Percentiles rank a stretch among this genome's conserved stretches.
phyloP scores from a whole-genome alignment of 2,329 filamentous ascomycete genomes.

The Lomentospora prolificans region DNA sequence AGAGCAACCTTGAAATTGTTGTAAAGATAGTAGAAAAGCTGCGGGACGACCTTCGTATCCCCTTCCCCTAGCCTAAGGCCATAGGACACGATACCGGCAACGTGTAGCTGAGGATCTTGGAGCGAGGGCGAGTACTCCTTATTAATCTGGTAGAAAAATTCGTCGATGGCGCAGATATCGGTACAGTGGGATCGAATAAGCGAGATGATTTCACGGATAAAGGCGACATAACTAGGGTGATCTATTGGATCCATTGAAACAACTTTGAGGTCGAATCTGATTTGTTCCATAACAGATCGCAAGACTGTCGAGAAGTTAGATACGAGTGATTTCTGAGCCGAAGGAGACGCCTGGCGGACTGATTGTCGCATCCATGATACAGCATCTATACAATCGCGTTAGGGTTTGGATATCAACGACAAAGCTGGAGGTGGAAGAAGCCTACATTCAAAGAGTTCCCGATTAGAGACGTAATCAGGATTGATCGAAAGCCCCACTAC shows the following conservation, averaged over 20 bases:
- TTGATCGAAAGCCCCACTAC: conserved; percentile 24
- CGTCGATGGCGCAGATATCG: conserved; percentile 43
- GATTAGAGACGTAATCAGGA: conserved; percentile 39
- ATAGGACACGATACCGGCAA: conserved; percentile 45
- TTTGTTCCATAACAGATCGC: conserved; percentile 40
- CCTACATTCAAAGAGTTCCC: conserved; percentile 38
- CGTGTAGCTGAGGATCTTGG: conserved; percentile 46
- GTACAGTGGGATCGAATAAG: conserved; percentile 44
- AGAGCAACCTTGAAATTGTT: conserved; percentile 48
- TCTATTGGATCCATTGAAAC: conserved; percentile 24
- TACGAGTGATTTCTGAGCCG: conserved; percentile 25
- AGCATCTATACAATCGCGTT: conserved; percentile 17
- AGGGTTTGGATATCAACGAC: background rate
- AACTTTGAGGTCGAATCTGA: conserved; percentile 37
- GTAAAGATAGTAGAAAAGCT: conserved; percentile 47
- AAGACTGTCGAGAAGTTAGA: conserved; percentile 33
- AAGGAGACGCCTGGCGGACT: conserved; percentile 28
- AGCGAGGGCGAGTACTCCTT: conserved; percentile 44
- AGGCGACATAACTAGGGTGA: conserved; percentile 38
- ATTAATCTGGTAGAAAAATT: conserved; percentile 47
- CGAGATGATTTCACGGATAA: conserved; percentile 41
- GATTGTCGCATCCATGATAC: conserved; percentile 41
- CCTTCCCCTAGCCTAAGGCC: conserved; percentile 42
- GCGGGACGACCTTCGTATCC: conserved; percentile 34
- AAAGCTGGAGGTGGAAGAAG: background rate